Percentiles rank a stretch among this genome's conserved stretches.
These are phyloP conservation scores for Epichloe sibirici DNA, from an alignment of 2,329 filamentous ascomycete species.

Conservation along the genomic window DNA sequence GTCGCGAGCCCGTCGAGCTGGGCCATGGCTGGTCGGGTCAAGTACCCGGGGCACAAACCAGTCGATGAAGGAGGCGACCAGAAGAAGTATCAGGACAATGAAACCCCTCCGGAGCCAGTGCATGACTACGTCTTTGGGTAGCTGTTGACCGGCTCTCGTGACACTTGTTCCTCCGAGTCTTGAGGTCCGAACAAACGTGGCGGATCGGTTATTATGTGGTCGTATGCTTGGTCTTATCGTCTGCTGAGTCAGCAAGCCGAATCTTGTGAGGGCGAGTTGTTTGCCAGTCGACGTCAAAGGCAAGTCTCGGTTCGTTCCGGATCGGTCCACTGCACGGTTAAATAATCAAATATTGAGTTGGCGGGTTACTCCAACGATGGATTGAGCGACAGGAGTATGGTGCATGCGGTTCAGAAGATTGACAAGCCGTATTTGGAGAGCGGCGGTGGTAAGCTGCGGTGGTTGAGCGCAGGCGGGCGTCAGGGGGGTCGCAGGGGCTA, in stretches of 20 bases:
- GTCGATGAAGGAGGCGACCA: conserved; percentile 34
- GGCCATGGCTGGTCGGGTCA: conserved; percentile 50
- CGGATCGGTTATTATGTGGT: background rate
- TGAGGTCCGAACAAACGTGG: background rate
- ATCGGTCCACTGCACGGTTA: background rate
- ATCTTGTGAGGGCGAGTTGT: background rate
- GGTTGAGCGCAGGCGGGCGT: no score
- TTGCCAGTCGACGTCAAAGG: background rate
- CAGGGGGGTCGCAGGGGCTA: no score
- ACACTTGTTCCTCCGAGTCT: background rate
- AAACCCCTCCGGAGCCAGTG: conserved; percentile 34
- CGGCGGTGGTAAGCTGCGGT: no score
- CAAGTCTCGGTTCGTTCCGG: background rate
- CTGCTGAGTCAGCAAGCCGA: background rate
- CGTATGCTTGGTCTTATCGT: background rate
- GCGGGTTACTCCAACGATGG: no score
- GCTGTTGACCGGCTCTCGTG: background rate
- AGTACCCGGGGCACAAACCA: conserved; percentile 42
- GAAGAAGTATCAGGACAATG: conserved; percentile 26
- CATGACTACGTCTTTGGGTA: conserved; percentile 20
- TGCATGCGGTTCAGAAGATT: no score
- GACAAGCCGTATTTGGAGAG: no score
- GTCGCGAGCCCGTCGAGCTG: conserved; percentile 50
- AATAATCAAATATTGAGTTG: no score
- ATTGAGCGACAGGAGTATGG: no score